phyloP scores from a whole-genome alignment of 176 grass and related monocot genomes.

The Zizania latifolia region DNA sequence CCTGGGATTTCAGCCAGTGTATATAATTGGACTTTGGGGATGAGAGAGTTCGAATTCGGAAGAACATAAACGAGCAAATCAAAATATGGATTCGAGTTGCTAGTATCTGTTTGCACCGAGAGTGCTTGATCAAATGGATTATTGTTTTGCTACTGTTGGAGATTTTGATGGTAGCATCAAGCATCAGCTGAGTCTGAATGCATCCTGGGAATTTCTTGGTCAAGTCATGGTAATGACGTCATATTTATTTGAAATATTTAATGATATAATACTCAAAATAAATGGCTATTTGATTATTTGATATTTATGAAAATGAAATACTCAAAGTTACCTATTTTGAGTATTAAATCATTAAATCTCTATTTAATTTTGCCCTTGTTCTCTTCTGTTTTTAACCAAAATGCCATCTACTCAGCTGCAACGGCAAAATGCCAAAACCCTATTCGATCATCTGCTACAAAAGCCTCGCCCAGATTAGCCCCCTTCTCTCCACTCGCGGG shows the following conservation, averaged over 20 bases:
- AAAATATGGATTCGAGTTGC: not conserved
- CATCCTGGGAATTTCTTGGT: not conserved
- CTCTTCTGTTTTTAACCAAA: not conserved
- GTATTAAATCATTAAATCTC: no score
- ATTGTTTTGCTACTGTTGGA: no score
- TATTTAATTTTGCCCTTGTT: not conserved
- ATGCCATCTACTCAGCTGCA: not conserved
- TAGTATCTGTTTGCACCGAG: not conserved
- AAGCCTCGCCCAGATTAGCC: not conserved
- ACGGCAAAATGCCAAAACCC: not conserved
- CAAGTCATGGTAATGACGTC: not conserved
- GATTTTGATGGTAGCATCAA: no score
- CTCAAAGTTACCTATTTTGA: no score
- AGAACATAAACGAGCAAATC: not conserved
- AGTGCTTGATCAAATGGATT: no score
- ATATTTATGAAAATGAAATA: no score
- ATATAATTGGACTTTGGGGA: conserved; percentile 26
- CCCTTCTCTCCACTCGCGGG: not conserved
- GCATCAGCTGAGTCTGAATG: not conserved
- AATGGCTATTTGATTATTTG: no score
- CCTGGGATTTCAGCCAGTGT: conserved; percentile 11
- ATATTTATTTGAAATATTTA: no score
- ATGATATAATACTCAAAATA: no score
- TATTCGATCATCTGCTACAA: not conserved
- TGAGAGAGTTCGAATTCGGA: not conserved